phyloP scores from a whole-genome alignment of 768 basidiomycete genomes.

The Mycena crocata region DNA sequence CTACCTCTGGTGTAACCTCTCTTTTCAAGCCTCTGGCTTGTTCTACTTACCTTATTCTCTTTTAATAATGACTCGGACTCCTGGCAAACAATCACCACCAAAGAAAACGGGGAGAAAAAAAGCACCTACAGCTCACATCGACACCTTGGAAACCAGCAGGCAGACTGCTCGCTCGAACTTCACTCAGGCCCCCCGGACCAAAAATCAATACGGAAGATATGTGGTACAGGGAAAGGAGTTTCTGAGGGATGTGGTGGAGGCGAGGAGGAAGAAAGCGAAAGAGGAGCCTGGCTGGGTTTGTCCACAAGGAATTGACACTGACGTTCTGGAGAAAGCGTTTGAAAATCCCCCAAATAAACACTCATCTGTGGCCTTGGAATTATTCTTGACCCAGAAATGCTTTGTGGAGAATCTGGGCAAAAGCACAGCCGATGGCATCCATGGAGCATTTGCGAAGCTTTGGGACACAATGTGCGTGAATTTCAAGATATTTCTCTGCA shows the following conservation, averaged over 20 bases:
- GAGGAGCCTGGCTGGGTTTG: background rate
- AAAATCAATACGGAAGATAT: conserved; percentile 33
- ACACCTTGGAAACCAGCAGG: background rate
- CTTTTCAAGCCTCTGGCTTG: no score
- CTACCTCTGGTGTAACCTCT: no score
- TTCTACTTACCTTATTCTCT: no score
- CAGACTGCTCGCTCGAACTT: background rate
- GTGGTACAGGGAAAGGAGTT: conserved; percentile 27
- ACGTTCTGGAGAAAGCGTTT: conserved; percentile 42
- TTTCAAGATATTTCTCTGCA: background rate
- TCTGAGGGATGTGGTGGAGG: conserved; percentile 25
- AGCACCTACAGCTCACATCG: background rate
- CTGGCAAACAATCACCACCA: background rate
- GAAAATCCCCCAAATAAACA: conserved; percentile 40
- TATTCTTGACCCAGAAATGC: conserved; percentile 47
- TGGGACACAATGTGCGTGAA: conserved; percentile 45
- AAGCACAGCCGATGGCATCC: conserved; percentile 39
- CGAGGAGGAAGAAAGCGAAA: background rate
- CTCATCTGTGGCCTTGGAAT: conserved; percentile 40
- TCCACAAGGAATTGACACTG: conserved; percentile 34
- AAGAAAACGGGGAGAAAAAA: background rate
- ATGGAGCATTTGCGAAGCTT: conserved; percentile 40
- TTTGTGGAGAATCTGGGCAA: conserved; percentile 34
- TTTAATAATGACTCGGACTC: background rate
- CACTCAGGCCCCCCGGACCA: conserved; percentile 24